Percentiles rank a stretch among this genome's conserved stretches.
These are phyloP conservation scores for Globisporangium perplexum DNA, from an alignment of 352 stramenopile genomes.

Conservation along the genomic window DNA sequence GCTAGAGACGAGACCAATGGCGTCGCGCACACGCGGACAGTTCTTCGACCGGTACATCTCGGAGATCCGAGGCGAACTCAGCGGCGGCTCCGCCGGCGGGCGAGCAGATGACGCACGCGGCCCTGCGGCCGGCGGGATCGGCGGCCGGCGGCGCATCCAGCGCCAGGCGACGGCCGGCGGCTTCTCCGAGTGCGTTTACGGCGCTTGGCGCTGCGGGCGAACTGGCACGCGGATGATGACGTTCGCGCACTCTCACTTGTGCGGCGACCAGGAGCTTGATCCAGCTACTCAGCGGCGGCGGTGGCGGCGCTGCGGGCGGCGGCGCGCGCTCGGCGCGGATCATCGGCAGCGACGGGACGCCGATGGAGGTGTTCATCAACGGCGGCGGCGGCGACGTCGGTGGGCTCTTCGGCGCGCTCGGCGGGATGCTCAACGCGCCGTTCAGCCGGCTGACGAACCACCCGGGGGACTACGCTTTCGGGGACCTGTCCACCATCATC, in stretches of 20 bases:
- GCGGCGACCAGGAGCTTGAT: constrained; percentile 27
- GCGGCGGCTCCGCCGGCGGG: constrained; percentile 12
- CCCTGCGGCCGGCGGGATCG: neutral
- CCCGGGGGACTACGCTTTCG: constrained; percentile 79
- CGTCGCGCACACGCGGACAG: neutral
- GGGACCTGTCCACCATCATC: constrained; percentile 79
- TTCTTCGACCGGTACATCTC: constrained; percentile 17
- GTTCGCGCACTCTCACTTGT: neutral
- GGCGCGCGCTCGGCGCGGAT: constrained; percentile 35
- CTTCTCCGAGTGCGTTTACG: constrained; percentile 12
- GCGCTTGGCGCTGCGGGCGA: neutral
- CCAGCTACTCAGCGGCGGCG: constrained; percentile 32
- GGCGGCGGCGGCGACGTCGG: constrained; percentile 23
- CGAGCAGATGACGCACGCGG: neutral
- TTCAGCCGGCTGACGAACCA: constrained; percentile 48
- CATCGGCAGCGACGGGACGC: constrained; percentile 57
- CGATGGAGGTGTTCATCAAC: constrained; percentile 70
- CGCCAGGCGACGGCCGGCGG: constrained; percentile 5
- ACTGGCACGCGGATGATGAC: neutral
- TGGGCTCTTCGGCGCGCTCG: constrained; percentile 55
- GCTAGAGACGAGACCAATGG: neutral
- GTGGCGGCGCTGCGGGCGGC: constrained; percentile 14
- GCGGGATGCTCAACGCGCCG: constrained; percentile 37
- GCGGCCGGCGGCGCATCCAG: constrained; percentile 4
- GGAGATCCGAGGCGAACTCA: constrained; percentile 33